These are phyloP conservation scores for Xylaria venustula DNA, from an alignment of 495 filamentous ascomycete genomes.

Conservation along the genomic window DNA sequence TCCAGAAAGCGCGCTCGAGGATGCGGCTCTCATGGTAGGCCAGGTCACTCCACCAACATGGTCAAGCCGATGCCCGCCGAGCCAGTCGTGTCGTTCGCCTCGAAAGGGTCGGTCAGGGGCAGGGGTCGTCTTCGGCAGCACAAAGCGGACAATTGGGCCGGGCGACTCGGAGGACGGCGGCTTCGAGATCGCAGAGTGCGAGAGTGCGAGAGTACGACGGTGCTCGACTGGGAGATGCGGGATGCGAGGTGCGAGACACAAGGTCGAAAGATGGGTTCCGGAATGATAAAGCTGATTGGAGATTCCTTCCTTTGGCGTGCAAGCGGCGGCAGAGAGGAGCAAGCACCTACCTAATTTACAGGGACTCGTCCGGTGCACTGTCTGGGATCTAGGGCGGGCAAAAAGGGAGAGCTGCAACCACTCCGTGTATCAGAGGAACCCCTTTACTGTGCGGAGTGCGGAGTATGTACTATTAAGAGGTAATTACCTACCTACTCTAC, in stretches of 20 bases:
- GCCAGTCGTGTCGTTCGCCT: not conserved
- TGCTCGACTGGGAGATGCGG: not conserved
- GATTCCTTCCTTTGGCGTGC: too few relatives aligned
- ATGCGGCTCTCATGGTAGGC: constrained; percentile 35
- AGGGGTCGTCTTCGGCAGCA: not conserved
- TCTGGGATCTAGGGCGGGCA: not conserved
- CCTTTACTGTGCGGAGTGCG: not conserved
- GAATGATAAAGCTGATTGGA: too few relatives aligned
- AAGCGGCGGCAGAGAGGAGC: not conserved
- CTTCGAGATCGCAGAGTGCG: not conserved
- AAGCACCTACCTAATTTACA: not conserved
- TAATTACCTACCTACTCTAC: not conserved
- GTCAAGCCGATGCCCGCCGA: constrained; percentile 17
- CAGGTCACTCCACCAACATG: constrained; percentile 30
- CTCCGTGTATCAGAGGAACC: not conserved
- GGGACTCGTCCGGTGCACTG: not conserved
- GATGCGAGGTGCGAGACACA: too few relatives aligned
- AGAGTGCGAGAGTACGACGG: not conserved
- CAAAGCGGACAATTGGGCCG: not conserved
- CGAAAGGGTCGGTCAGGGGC: constrained; percentile 1
- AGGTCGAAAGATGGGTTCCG: too few relatives aligned
- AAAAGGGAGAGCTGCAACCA: not conserved
- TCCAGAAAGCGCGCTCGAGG: constrained; percentile 27
- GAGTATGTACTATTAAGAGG: not conserved
- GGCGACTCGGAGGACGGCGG: not conserved